A percentile compares a stretch with the other conserved stretches of the same genome.
Evolutionary conservation across 2,329 filamentous ascomycete species (phyloP).

Genomic region (Ophiocordyceps australis): DNA sequence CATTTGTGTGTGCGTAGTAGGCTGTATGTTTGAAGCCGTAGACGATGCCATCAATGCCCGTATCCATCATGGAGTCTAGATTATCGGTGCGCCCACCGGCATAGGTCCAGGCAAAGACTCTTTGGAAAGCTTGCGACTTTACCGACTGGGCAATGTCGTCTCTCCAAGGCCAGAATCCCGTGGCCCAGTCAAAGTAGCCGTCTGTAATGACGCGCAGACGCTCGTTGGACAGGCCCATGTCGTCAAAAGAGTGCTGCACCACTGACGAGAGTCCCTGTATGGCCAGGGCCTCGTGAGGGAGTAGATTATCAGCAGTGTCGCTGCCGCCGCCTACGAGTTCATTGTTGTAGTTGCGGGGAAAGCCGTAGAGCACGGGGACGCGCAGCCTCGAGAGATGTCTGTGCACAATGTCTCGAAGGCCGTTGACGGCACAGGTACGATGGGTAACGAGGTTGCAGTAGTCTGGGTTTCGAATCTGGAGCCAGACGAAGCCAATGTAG

Average conservation of each 20-base stretch:
- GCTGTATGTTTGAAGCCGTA: conserved; percentile 1
- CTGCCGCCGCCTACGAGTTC: background rate
- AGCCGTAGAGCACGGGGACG: background rate
- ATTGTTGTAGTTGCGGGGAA: background rate
- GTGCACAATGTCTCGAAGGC: background rate
- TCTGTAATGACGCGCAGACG: background rate
- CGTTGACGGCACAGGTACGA: background rate
- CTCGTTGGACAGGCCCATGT: background rate
- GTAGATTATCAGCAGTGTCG: background rate
- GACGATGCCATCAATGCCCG: conserved; percentile 1
- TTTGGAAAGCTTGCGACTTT: background rate
- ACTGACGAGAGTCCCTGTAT: no score
- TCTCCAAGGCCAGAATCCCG: background rate
- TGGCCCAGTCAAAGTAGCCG: background rate
- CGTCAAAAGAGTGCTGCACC: background rate
- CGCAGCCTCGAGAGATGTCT: background rate
- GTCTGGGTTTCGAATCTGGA: background rate
- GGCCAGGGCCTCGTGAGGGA: no score
- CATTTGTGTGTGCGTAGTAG: background rate
- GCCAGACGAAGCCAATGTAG: background rate
- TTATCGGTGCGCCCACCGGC: background rate
- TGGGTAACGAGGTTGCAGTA: background rate
- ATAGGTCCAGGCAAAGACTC: background rate
- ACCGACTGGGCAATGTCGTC: background rate
- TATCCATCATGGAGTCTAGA: background rate